Evolutionary conservation across 1,284 basidiomycete genomes (phyloP).

Genomic region (Fomitopsis pinicola): DNA sequence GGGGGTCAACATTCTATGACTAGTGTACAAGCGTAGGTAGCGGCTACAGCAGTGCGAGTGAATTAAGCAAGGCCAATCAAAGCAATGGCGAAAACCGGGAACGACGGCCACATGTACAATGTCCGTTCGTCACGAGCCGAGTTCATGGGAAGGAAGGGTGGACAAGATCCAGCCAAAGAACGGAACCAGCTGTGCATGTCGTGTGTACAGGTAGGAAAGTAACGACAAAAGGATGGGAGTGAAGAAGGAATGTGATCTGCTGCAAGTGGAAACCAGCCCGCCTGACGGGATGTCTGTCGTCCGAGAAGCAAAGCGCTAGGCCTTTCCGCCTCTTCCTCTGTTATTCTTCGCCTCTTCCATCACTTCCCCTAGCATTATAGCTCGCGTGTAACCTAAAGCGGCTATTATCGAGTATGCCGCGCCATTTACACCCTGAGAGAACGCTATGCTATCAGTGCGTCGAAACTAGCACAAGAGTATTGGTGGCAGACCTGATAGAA

Average conservation of each 20-base stretch:
- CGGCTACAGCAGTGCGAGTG: not conserved
- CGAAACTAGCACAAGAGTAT: not conserved
- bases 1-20: not conserved
- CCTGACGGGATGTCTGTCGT: constrained; percentile 22
- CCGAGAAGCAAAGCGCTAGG: constrained; percentile 35
- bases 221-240: constrained; percentile 16
- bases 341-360: constrained; percentile 65
- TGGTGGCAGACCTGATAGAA: constrained; percentile 67
- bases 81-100: not conserved
- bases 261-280: constrained; percentile 24
- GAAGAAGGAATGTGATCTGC: constrained; percentile 17
- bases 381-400: constrained; percentile 58
- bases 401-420: constrained; percentile 70
- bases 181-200: constrained; percentile 12
- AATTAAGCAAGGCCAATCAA: not conserved
- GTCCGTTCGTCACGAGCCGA: not conserved
- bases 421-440: constrained; percentile 66
- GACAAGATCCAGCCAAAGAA: constrained; percentile 1
- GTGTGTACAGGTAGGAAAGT: constrained; percentile 3
- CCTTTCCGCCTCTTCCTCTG: constrained; percentile 51
- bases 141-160: not conserved
- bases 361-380: constrained; percentile 57
- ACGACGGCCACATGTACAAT: not conserved
- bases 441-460: not conserved
- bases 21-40: constrained; percentile 2